phyloP scores from a whole-genome alignment of 495 filamentous ascomycete species.

The Podospora conica region DNA sequence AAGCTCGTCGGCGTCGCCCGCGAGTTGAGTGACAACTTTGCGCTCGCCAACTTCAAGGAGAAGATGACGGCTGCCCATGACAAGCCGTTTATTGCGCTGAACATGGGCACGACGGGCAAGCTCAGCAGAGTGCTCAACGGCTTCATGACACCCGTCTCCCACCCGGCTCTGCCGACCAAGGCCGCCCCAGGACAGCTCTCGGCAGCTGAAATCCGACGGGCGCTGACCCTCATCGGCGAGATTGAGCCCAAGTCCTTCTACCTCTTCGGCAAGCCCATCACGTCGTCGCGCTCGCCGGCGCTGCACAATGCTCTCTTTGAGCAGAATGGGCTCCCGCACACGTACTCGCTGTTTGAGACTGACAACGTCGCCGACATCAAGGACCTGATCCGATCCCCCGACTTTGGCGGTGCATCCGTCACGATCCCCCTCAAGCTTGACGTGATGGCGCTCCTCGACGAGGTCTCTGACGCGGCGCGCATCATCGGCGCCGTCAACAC shows the following conservation, averaged over 20 bases:
- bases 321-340: conserved; percentile 76
- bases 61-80: conserved; percentile 66
- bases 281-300: conserved; percentile 72
- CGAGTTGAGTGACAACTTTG: conserved; percentile 75
- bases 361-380: conserved; percentile 56
- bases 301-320: conserved; percentile 84
- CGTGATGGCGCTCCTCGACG: conserved; percentile 75
- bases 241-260: conserved; percentile 73
- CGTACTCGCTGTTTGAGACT: conserved; percentile 78
- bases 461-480: conserved; percentile 67
- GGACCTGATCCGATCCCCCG: conserved; percentile 58
- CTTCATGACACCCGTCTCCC: conserved; percentile 95
- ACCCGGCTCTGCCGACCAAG: conserved; percentile 81
- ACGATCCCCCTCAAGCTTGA: conserved; percentile 94
- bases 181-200: conserved; percentile 93
- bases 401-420: conserved; percentile 90
- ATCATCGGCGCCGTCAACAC: conserved; percentile 95
- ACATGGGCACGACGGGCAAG: conserved; percentile 88
- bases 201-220: conserved; percentile 77
- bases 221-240: conserved; percentile 70
- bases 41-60: conserved; percentile 73
- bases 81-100: conserved; percentile 84
- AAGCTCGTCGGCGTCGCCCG: conserved; percentile 87
- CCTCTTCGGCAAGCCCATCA: conserved; percentile 80
- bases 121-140: conserved; percentile 82